Base-by-base conservation (phyloP, 768 basidiomycete species). In the Leccinum disarticulatum region DNA sequence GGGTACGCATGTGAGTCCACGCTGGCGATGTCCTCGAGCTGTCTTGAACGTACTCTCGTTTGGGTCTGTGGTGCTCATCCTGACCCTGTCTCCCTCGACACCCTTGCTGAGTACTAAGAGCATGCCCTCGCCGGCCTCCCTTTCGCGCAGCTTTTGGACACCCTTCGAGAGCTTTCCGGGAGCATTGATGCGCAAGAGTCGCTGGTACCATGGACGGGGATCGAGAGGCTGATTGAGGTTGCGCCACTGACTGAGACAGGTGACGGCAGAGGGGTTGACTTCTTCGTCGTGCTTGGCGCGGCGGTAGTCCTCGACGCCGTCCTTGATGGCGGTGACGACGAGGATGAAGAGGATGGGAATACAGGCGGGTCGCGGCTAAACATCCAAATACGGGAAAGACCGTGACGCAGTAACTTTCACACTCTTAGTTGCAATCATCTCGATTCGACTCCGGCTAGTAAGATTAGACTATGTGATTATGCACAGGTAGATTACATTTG, bases 221-320 rank as follows among this genome's bases (percentile, higher is more conserved):
- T 96, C 94, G 4, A 73, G 77, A 0, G 89, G 90, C 59, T 89
- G 87, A 68, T 98, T 99, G 25, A 94, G 85, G 72, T 99, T 98
- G 57, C 80, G 81, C 93, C 93, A 97, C 47, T 90, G 84, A 6
- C 86, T 87, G 11, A 99, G 83, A 64, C 92, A 92, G 1, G 95
- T 98, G 13, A 90, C 87, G 3, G 95, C 92, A 0, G 91, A 94
- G 55, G 87, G 97, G 77, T 99, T 99, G 64, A 98, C 95, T 68
- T 94, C 87, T 61, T 97, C 90, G 71, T 99, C 96, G 43, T 95
- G 80, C 10, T 75, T 66, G 10, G 89, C 90, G 54, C 96, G 87
- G n/a, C 95, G 87, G 71, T 93, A 95, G 75, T 99, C 96, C 76
- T 98, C 96, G 35, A 97, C 79, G 7, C 89, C 96, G 71, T 99